phyloP scores from a whole-genome alignment of 345 rosid genomes.

The Streptanthus diversifolius region DNA sequence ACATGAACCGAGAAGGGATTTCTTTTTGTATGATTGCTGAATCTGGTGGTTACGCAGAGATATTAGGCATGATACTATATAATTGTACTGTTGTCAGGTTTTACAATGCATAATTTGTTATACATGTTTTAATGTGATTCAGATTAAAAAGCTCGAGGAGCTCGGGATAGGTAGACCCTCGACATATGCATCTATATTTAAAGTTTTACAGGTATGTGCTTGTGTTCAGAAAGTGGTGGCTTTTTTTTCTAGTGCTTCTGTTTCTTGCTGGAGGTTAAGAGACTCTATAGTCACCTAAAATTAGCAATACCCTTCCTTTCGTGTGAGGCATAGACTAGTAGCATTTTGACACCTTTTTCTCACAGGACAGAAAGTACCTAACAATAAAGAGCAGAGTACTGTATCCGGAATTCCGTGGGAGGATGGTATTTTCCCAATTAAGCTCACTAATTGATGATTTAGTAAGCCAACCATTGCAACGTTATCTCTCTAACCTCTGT shows the following conservation, averaged over 20 bases:
- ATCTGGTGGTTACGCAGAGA: background rate
- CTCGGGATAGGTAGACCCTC: constrained; percentile 99
- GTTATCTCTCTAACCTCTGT: constrained; percentile 11
- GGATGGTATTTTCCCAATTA: constrained; percentile 64
- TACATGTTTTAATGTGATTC: constrained; percentile 29
- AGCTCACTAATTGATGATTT: constrained; percentile 9
- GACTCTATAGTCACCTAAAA: background rate
- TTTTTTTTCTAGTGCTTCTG: background rate
- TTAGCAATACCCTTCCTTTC: constrained; percentile 11
- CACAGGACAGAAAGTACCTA: constrained; percentile 87
- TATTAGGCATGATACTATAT: background rate
- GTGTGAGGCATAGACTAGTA: constrained; percentile 11
- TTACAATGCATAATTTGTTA: background rate
- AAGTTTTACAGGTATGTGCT: constrained; percentile 70
- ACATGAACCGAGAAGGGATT: background rate
- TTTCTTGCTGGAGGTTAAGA: background rate
- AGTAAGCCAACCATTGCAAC: constrained; percentile 1
- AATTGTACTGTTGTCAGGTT: background rate
- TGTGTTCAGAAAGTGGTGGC: background rate
- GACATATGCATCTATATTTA: constrained; percentile 84
- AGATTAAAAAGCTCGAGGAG: constrained; percentile 97
- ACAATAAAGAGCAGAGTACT: constrained; percentile 59
- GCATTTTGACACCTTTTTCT: constrained; percentile 19
- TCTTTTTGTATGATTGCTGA: constrained; percentile 11
- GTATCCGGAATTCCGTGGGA: constrained; percentile 94